Conservation (phyloP, 2,329 filamentous ascomycete genomes). For the Botrytis porri region DNA sequence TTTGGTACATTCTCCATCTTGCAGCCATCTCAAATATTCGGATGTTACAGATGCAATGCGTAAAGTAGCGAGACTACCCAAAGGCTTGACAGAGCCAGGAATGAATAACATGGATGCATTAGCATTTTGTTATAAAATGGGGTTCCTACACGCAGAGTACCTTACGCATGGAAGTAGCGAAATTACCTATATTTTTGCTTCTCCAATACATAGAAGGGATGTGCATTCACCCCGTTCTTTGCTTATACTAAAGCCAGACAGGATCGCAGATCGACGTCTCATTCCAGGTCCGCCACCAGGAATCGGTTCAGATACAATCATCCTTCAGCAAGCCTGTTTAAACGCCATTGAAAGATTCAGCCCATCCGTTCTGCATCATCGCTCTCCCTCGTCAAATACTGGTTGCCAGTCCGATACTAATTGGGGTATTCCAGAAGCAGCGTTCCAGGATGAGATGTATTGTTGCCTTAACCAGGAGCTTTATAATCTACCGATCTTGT, state of each 20-base stretch:
- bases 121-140: background rate
- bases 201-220: conserved; percentile 2
- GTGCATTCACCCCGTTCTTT: background rate
- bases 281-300: background rate
- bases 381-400: background rate
- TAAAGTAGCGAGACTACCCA: background rate
- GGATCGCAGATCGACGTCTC: background rate
- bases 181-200: conserved; percentile 4
- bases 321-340: background rate
- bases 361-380: background rate
- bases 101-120: background rate
- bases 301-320: background rate
- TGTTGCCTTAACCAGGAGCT: background rate
- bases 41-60: background rate
- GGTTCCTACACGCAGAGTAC: background rate
- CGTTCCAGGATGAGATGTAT: background rate
- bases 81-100: background rate
- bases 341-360: conserved; percentile 6
- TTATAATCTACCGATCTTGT: background rate
- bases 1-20: background rate
- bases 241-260: background rate
- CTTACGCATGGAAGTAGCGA: background rate
- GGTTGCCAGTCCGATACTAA: background rate
- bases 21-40: background rate
- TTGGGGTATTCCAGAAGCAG: background rate